These are phyloP conservation scores for Patellaria atrata DNA, from an alignment of 495 filamentous ascomycete genomes.

Conservation along the genomic window DNA sequence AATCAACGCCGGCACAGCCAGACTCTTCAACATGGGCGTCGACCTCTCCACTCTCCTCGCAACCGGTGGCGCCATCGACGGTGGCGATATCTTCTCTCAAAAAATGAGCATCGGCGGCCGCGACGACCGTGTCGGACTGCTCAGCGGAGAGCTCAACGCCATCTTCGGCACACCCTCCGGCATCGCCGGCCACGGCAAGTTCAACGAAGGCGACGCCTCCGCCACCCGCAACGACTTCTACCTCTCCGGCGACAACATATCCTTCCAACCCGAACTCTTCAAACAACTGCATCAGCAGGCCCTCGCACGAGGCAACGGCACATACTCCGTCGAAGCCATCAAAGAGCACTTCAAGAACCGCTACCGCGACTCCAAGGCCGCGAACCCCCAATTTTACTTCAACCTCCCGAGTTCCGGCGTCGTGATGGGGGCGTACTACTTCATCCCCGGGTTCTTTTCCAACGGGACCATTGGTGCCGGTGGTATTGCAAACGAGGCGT, in stretches of 20 bases:
- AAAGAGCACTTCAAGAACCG: constrained; percentile 7
- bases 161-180: constrained; percentile 4
- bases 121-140: constrained; percentile 4
- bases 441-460: constrained; percentile 9
- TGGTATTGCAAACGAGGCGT: constrained; percentile 7
- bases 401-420: constrained; percentile 1
- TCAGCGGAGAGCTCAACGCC: constrained; percentile 3
- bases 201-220: constrained; percentile 9
- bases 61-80: constrained; percentile 2
- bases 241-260: constrained; percentile 5
- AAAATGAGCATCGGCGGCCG: constrained; percentile 7
- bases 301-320: background rate
- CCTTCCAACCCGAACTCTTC: constrained; percentile 4
- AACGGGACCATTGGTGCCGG: constrained; percentile 8
- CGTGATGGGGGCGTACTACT: constrained; percentile 7
- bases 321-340: constrained; percentile 5
- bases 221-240: constrained; percentile 7
- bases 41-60: constrained; percentile 6
- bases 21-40: constrained; percentile 8
- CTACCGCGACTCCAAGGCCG: constrained; percentile 1
- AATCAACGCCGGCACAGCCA: background rate
- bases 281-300: constrained; percentile 5
- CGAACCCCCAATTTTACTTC: constrained; percentile 9
- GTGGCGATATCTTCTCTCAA: constrained; percentile 2
- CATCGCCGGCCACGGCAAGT: constrained; percentile 6